phyloP scores from a whole-genome alignment of 1,284 basidiomycete genomes.

The Coniferiporia sulphurascens region DNA sequence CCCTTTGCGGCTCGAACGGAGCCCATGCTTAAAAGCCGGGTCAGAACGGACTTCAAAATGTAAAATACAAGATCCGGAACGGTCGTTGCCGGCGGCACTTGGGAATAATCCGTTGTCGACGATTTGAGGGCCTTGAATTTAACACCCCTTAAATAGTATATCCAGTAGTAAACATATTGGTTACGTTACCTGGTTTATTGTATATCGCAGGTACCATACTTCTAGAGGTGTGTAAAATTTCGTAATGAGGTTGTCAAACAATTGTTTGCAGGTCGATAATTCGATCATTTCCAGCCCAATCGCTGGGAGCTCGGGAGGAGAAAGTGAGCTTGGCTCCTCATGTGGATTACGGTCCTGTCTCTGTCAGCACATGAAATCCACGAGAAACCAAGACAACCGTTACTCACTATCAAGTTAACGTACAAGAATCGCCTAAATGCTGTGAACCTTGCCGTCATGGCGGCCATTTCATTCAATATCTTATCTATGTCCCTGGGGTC shows the following conservation, averaged over 20 bases:
- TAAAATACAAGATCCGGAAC: constrained; percentile 94
- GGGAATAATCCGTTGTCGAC: constrained; percentile 62
- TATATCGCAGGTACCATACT: constrained; percentile 86
- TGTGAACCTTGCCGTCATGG: constrained; percentile 89
- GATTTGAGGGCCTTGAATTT: constrained; percentile 60
- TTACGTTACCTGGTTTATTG: constrained; percentile 74
- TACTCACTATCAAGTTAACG: constrained; percentile 57
- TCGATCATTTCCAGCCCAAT: constrained; percentile 37
- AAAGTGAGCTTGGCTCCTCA: neutral
- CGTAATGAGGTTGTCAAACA: constrained; percentile 66
- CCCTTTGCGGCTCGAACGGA: constrained; percentile 53
- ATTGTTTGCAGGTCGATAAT: constrained; percentile 47
- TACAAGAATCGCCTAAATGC: constrained; percentile 86
- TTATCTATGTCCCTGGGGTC: constrained; percentile 91
- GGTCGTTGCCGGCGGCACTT: constrained; percentile 57
- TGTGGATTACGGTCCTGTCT: neutral
- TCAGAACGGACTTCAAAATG: constrained; percentile 79
- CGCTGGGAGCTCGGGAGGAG: neutral
- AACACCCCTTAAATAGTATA: neutral
- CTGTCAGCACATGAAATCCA: neutral
- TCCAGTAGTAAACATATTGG: neutral
- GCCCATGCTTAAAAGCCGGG: constrained; percentile 72
- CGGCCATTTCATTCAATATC: constrained; percentile 79
- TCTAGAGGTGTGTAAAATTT: constrained; percentile 88
- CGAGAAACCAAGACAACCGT: neutral